Evolutionary conservation across 192 early-diverging fungal species (phyloP).

Genomic region (Coemansia aciculifera): DNA sequence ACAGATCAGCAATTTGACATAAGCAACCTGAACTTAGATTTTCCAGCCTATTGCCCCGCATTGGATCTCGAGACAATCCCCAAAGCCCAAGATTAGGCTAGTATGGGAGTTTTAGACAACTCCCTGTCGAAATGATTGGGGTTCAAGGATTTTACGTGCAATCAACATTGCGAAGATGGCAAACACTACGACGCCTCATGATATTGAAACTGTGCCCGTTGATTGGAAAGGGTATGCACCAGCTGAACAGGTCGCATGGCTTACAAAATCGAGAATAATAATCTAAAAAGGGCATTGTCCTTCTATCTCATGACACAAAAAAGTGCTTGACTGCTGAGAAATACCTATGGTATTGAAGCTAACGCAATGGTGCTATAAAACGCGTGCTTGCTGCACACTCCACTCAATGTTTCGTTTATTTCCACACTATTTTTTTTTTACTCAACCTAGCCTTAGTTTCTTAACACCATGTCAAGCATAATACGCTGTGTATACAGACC

Average conservation of each 20-base stretch:
- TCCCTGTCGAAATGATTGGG: too few species aligned
- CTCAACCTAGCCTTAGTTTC: neutral
- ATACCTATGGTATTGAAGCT: neutral
- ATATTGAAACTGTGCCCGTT: neutral
- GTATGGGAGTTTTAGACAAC: neutral
- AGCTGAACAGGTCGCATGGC: neutral
- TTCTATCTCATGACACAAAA: neutral
- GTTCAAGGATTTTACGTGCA: neutral
- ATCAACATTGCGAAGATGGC: neutral
- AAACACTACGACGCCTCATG: neutral
- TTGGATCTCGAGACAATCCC: neutral
- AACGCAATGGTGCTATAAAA: neutral
- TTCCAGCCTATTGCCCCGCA: neutral
- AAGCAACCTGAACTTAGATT: constrained; percentile 15
- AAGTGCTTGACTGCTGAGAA: neutral
- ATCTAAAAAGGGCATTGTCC: neutral
- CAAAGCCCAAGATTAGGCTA: neutral
- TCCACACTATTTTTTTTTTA: neutral
- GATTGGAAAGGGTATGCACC: neutral
- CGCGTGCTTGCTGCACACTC: neutral
- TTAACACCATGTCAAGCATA: neutral
- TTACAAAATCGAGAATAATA: neutral
- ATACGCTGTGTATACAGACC: constrained; percentile 4
- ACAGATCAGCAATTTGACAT: constrained; percentile 51
- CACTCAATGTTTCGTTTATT: neutral